Evolutionary conservation across 2,329 filamentous ascomycete species (phyloP).

Genomic region (Botrytis galanthina): DNA sequence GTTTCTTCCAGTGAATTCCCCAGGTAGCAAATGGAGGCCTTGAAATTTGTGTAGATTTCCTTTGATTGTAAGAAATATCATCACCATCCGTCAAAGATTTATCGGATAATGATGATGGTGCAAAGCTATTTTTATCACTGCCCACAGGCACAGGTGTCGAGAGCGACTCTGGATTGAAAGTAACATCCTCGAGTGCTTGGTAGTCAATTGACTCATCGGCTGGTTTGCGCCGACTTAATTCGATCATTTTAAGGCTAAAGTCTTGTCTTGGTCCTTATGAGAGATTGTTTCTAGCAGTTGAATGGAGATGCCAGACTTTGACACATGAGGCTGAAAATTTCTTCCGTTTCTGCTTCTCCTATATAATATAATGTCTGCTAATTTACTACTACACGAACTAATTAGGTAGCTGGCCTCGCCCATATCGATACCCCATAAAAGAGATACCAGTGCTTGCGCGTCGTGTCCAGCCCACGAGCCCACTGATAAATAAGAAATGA

Average conservation of each 20-base stretch:
- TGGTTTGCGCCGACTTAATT: not conserved
- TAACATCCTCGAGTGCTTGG: not conserved
- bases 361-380: not conserved
- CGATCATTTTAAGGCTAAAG: not conserved
- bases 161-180: not conserved
- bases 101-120: not conserved
- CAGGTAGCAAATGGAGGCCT: not conserved
- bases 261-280: not conserved
- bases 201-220: not conserved
- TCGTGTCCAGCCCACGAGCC: not conserved
- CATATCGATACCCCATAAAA: not conserved
- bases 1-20: slow-evolving; percentile 1
- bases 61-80: not conserved
- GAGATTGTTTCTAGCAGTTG: not conserved
- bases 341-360: too few species aligned
- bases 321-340: not conserved
- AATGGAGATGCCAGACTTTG: not conserved
- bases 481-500: not conserved
- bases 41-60: not conserved
- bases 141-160: not conserved
- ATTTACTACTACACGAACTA: not conserved
- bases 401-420: not conserved
- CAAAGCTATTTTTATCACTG: too few species aligned
- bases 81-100: not conserved
- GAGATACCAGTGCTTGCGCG: not conserved